Percentiles rank a stretch among this genome's conserved stretches.
These are phyloP conservation scores for Scedosporium boydii DNA, from an alignment of 2,329 filamentous ascomycete genomes.

Conservation along the genomic window DNA sequence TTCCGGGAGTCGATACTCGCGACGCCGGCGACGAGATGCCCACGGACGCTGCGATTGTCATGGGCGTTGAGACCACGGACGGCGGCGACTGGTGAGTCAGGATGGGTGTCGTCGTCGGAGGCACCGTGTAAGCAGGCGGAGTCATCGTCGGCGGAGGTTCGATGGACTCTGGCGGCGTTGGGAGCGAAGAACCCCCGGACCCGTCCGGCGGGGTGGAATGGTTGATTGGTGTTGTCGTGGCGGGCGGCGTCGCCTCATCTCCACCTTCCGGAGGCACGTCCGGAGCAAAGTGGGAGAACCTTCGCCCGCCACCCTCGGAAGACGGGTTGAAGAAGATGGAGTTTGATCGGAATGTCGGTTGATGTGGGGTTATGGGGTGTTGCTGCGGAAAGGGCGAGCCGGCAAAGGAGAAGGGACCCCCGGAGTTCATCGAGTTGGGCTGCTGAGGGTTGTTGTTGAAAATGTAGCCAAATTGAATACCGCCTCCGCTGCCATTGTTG, in stretches of 20 bases:
- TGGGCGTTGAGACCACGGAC: slow-evolving; percentile 9
- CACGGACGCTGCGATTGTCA: slow-evolving; percentile 11
- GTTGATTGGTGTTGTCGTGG: slow-evolving; percentile 4
- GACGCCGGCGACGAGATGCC: slow-evolving; percentile 20
- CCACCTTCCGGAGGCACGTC: slow-evolving; percentile 25
- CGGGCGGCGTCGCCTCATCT: slow-evolving; percentile 3
- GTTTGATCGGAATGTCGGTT: slow-evolving; percentile 53
- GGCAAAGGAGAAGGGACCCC: slow-evolving; percentile 27
- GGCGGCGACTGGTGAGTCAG: slow-evolving; percentile 17
- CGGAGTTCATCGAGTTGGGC: neutral
- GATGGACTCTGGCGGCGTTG: slow-evolving; percentile 36
- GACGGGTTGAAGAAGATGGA: slow-evolving; percentile 56
- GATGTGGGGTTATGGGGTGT: slow-evolving; percentile 25
- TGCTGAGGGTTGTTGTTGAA: slow-evolving; percentile 33
- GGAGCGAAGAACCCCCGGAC: slow-evolving; percentile 17
- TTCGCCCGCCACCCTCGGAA: slow-evolving; percentile 42
- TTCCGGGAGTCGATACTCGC: neutral
- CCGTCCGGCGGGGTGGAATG: slow-evolving; percentile 6
- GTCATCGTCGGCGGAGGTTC: slow-evolving; percentile 25
- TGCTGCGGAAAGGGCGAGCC: slow-evolving; percentile 33
- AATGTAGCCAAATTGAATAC: slow-evolving; percentile 19
- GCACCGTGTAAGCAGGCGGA: slow-evolving; percentile 18
- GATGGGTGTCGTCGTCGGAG: slow-evolving; percentile 25
- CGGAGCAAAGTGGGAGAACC: slow-evolving; percentile 56
- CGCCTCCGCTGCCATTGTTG: neutral